These are phyloP conservation scores for Leccinum griseonigrum DNA, from an alignment of 1,284 basidiomycete genomes.

Conservation along the genomic window DNA sequence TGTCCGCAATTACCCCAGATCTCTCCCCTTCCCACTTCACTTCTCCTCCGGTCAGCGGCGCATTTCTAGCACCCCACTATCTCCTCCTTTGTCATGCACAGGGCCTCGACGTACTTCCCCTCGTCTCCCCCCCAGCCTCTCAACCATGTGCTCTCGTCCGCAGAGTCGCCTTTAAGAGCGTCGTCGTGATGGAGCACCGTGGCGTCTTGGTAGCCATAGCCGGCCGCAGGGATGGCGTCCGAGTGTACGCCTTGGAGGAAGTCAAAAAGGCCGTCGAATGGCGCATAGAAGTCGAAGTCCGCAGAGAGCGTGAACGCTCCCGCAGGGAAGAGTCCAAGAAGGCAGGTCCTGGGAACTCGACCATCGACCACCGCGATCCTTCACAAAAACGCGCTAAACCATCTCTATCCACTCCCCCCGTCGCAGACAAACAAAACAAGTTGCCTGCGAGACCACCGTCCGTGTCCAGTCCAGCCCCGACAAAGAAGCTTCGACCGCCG, in stretches of 20 bases:
- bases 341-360: slow-evolving; percentile 27
- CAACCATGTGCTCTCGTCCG: slow-evolving; percentile 79
- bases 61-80: slow-evolving; percentile 75
- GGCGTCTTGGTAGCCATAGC: slow-evolving; percentile 83
- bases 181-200: slow-evolving; percentile 86
- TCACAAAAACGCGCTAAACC: slow-evolving; percentile 45
- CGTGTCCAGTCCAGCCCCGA: slow-evolving; percentile 22
- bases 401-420: slow-evolving; percentile 47
- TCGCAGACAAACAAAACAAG: slow-evolving; percentile 34
- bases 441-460: slow-evolving; percentile 43
- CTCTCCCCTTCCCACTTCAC: slow-evolving; percentile 74
- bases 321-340: slow-evolving; percentile 66
- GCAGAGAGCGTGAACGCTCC: slow-evolving; percentile 65
- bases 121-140: slow-evolving; percentile 64
- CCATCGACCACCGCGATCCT: slow-evolving; percentile 38
- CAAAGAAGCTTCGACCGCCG: slow-evolving; percentile 34
- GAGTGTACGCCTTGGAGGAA: slow-evolving; percentile 82
- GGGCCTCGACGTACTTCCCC: slow-evolving; percentile 75
- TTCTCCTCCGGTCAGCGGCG: slow-evolving; percentile 69
- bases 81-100: slow-evolving; percentile 80
- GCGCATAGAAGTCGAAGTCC: slow-evolving; percentile 77
- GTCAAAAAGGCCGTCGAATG: slow-evolving; percentile 80
- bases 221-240: slow-evolving; percentile 75
- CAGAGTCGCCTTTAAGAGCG: slow-evolving; percentile 74
- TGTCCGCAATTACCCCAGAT: slow-evolving; percentile 62